These are phyloP conservation scores for Clonostachys sp. DNA, from an alignment of 2,329 filamentous ascomycete genomes.

Conservation along the genomic window DNA sequence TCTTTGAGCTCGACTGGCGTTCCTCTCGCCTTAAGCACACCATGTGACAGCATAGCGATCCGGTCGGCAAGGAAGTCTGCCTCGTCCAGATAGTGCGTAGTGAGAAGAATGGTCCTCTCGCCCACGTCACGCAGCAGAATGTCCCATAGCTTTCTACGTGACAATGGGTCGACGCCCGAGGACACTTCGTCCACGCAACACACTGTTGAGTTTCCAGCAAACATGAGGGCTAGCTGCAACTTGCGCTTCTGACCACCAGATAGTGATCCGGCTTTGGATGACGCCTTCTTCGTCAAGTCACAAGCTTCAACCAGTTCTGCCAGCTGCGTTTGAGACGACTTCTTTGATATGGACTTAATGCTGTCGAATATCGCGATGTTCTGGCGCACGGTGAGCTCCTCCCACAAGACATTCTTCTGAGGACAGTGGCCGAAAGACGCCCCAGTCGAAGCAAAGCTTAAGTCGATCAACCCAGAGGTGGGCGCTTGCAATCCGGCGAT, in stretches of 20 bases:
- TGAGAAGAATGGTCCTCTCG: constrained; percentile 59
- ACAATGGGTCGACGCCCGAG: constrained; percentile 62
- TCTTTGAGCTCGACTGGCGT: constrained; percentile 62
- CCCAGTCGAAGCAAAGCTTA: constrained; percentile 36
- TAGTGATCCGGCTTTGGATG: constrained; percentile 49
- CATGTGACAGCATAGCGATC: constrained; percentile 61
- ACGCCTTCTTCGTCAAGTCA: constrained; percentile 54
- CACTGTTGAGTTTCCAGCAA: constrained; percentile 61
- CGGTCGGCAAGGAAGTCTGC: constrained; percentile 65
- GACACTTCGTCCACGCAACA: constrained; percentile 69
- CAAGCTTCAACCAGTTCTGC: constrained; percentile 49
- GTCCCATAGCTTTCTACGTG: constrained; percentile 64
- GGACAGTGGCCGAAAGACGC: constrained; percentile 51
- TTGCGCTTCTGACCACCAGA: constrained; percentile 69
- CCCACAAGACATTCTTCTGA: constrained; percentile 66
- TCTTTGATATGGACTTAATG: neutral
- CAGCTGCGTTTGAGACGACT: constrained; percentile 25
- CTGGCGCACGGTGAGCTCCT: constrained; percentile 59
- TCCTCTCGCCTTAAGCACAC: constrained; percentile 56
- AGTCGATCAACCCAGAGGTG: constrained; percentile 53
- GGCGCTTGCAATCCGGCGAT: constrained; percentile 60
- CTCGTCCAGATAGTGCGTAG: constrained; percentile 69
- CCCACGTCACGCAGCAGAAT: constrained; percentile 61
- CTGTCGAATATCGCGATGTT: constrained; percentile 55
- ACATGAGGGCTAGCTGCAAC: constrained; percentile 67